Evolutionary conservation across 2,329 filamentous ascomycete genomes (phyloP).

Genomic region (Talaromyces marneffei): DNA sequence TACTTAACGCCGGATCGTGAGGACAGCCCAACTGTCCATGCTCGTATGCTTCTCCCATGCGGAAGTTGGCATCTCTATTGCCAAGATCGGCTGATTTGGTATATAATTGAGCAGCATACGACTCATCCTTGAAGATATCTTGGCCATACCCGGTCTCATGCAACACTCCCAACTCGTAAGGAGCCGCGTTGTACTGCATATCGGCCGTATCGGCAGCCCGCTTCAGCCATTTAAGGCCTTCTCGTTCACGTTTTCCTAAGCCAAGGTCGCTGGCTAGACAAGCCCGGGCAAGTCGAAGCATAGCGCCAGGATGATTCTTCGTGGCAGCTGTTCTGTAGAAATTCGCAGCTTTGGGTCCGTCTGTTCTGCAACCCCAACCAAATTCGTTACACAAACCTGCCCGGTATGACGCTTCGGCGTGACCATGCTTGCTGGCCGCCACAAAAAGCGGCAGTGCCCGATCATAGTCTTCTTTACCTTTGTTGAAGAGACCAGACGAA

Average conservation of each 20-base stretch:
- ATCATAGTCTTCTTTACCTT: conserved; percentile 86
- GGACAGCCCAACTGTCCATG: conserved; percentile 84
- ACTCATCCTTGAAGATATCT: conserved; percentile 84
- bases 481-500: conserved; percentile 89
- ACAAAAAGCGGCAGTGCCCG: conserved; percentile 89
- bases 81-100: conserved; percentile 91
- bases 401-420: conserved; percentile 91
- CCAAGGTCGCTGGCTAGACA: conserved; percentile 88
- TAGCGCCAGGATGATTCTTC: conserved; percentile 91
- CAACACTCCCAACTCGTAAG: conserved; percentile 80
- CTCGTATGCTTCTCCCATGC: conserved; percentile 95
- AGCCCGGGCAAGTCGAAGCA: conserved; percentile 84
- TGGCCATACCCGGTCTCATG: conserved; percentile 93
- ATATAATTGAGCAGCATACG: conserved; percentile 87
- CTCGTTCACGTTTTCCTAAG: conserved; percentile 71
- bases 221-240: conserved; percentile 95
- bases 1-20: conserved; percentile 82
- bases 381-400: conserved; percentile 95
- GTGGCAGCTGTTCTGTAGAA: conserved; percentile 86
- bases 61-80: conserved; percentile 76
- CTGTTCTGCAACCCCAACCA: conserved; percentile 89
- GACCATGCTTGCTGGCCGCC: conserved; percentile 90
- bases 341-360: conserved; percentile 85
- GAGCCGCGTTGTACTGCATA: conserved; percentile 82
- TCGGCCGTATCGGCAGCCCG: conserved; percentile 86